These are phyloP conservation scores for Didymella exigua DNA, from an alignment of 2,329 filamentous ascomycete genomes.

Conservation along the genomic window DNA sequence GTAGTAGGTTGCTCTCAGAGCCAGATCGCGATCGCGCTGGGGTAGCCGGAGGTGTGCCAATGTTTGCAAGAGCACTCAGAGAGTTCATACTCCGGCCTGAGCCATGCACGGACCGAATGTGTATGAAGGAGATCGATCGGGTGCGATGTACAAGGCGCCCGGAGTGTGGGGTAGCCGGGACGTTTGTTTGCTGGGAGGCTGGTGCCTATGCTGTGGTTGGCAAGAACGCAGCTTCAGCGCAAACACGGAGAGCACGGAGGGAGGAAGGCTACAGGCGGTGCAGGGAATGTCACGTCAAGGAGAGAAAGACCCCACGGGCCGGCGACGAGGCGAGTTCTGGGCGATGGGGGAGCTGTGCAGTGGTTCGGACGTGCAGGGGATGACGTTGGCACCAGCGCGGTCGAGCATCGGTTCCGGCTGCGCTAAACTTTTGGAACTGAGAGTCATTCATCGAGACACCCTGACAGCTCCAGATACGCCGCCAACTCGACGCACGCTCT, in stretches of 20 bases:
- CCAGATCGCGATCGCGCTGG: conserved; percentile 60
- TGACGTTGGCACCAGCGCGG: conserved; percentile 12
- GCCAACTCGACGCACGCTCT: neutral
- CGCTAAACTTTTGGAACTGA: conserved; percentile 1
- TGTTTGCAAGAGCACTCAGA: conserved; percentile 87
- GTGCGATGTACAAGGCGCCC: neutral
- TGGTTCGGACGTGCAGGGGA: conserved; percentile 9
- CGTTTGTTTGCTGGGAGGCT: conserved; percentile 15
- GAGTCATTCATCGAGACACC: conserved; percentile 1
- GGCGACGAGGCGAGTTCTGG: conserved; percentile 15
- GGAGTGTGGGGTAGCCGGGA: conserved; percentile 13
- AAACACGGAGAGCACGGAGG: conserved; percentile 4
- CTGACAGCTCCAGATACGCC: conserved; percentile 1
- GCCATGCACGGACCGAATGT: conserved; percentile 49
- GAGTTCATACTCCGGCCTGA: conserved; percentile 82
- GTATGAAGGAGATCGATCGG: neutral
- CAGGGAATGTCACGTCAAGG: conserved; percentile 8
- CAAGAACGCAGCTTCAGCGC: conserved; percentile 10
- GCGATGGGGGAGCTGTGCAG: conserved; percentile 17
- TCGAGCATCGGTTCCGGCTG: neutral
- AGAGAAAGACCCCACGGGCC: conserved; percentile 16
- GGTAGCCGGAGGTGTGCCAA: conserved; percentile 61
- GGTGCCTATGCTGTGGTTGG: conserved; percentile 18
- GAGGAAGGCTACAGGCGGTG: neutral
- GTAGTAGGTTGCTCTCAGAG: conserved; percentile 56